A percentile compares a stretch with the other conserved stretches of the same genome.
Conservation (phyloP, 2,329 filamentous ascomycete species). For the Fusarium gaditjirri region DNA sequence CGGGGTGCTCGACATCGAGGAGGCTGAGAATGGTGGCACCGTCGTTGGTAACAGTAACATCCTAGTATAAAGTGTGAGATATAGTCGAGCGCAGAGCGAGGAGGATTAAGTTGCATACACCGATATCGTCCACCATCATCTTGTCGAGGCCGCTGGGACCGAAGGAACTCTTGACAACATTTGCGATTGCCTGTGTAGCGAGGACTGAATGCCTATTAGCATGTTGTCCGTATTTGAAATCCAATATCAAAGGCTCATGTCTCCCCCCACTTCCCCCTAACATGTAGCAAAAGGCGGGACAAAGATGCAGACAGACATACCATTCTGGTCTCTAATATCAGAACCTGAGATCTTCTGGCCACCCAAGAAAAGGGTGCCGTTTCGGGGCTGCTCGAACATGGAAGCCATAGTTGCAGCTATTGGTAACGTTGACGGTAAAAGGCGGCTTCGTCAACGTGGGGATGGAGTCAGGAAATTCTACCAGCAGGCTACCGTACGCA, state of each 20-base stretch:
- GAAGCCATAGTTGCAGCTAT: constrained; percentile 76
- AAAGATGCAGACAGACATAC: constrained; percentile 57
- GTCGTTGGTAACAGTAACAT: constrained; percentile 99
- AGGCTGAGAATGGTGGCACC: constrained; percentile 95
- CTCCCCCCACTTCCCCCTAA: constrained; percentile 43
- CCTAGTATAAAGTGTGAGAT: constrained; percentile 60
- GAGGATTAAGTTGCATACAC: constrained; percentile 64
- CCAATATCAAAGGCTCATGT: constrained; percentile 31
- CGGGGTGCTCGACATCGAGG: constrained; percentile 96
- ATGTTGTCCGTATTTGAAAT: constrained; percentile 6
- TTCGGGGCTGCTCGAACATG: constrained; percentile 95
- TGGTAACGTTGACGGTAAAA: constrained; percentile 37
- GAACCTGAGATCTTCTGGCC: constrained; percentile 97
- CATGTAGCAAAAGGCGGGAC: constrained; percentile 38
- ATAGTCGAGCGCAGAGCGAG: constrained; percentile 27
- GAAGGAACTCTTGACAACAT: constrained; percentile 99
- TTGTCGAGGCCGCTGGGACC: constrained; percentile 97
- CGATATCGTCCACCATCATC: constrained; percentile 99
- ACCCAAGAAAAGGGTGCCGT: constrained; percentile 96
- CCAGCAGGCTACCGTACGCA: constrained; percentile 40
- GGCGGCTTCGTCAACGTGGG: constrained; percentile 42
- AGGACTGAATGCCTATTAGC: constrained; percentile 68
- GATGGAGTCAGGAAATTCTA: constrained; percentile 47
- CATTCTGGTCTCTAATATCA: constrained; percentile 97
- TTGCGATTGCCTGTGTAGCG: constrained; percentile 95